Evolutionary conservation across 1,284 basidiomycete species (phyloP).

Genomic region (Papiliotrema laurentii): DNA sequence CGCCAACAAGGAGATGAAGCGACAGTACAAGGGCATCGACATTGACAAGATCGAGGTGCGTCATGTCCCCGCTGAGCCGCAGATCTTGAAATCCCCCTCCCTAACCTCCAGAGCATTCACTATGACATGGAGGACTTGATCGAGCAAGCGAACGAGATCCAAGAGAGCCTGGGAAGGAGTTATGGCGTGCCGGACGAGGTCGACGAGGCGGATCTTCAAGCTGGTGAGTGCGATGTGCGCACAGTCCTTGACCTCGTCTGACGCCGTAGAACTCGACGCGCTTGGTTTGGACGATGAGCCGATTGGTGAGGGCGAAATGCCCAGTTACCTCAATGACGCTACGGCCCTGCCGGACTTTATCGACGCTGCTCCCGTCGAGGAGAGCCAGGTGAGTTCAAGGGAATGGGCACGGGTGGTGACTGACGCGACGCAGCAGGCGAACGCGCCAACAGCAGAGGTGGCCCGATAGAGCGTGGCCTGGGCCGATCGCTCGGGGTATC

Average conservation of each 20-base stretch:
- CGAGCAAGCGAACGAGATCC: slow-evolving; percentile 96
- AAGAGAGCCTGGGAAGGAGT: slow-evolving; percentile 86
- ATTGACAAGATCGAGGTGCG: slow-evolving; percentile 96
- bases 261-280: slow-evolving; percentile 72
- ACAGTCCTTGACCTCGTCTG: neutral
- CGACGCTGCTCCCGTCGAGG: slow-evolving; percentile 65
- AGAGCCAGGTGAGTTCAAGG: slow-evolving; percentile 23
- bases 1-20: slow-evolving; percentile 96
- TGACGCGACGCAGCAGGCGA: slow-evolving; percentile 3
- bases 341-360: slow-evolving; percentile 85
- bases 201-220: slow-evolving; percentile 95
- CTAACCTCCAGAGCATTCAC: slow-evolving; percentile 66
- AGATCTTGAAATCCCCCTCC: too few relatives aligned
- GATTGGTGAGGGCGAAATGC: slow-evolving; percentile 72
- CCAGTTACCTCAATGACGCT: slow-evolving; percentile 78
- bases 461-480: too few relatives aligned
- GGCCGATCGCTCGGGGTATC: neutral
- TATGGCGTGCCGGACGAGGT: slow-evolving; percentile 97
- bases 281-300: slow-evolving; percentile 63
- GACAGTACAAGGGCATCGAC: slow-evolving; percentile 96
- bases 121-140: slow-evolving; percentile 98
- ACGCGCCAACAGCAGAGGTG: slow-evolving; percentile 20
- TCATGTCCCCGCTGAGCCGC: slow-evolving; percentile 1
- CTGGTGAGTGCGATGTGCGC: slow-evolving; percentile 57
- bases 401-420: too few relatives aligned